These are phyloP conservation scores for Coemansia asiatica DNA, from an alignment of 192 early-diverging fungal species.

Conservation along the genomic window DNA sequence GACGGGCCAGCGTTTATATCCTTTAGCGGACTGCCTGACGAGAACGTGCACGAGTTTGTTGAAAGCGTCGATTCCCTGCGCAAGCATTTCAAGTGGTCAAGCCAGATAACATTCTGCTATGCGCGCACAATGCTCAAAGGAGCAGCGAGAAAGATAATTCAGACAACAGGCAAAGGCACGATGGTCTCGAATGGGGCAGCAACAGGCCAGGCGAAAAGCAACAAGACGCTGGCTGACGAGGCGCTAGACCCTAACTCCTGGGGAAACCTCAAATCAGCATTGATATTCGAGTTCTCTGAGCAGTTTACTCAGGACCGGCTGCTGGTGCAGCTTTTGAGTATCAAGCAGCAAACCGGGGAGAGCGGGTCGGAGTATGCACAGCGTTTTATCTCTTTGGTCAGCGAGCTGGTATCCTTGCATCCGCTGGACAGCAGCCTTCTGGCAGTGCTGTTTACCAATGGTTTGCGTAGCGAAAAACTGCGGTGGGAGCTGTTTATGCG, in stretches of 20 bases:
- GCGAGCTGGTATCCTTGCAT: slow-evolving; percentile 27
- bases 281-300: slow-evolving; percentile 47
- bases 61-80: slow-evolving; percentile 46
- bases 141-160: slow-evolving; percentile 37
- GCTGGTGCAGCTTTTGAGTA: slow-evolving; percentile 34
- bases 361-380: slow-evolving; percentile 47
- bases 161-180: neutral
- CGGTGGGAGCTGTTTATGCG: slow-evolving; percentile 47
- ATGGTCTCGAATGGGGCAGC: neutral
- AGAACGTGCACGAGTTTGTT: slow-evolving; percentile 47
- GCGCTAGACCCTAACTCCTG: slow-evolving; percentile 48
- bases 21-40: slow-evolving; percentile 49
- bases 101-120: slow-evolving; percentile 50
- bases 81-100: slow-evolving; percentile 56
- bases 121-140: slow-evolving; percentile 55
- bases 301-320: slow-evolving; percentile 31
- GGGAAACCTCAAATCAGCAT: slow-evolving; percentile 32
- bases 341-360: slow-evolving; percentile 44
- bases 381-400: slow-evolving; percentile 33
- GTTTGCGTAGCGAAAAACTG: slow-evolving; percentile 39
- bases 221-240: slow-evolving; percentile 35
- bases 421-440: slow-evolving; percentile 38
- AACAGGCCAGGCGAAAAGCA: slow-evolving; percentile 12
- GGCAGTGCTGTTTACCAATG: slow-evolving; percentile 33
- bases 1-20: slow-evolving; percentile 54